Evolutionary conservation across 2,329 filamentous ascomycete genomes (phyloP), one percentile per base, ranked within the genome.

Genomic region (Aspergillus ochraceoroseus): DNA sequence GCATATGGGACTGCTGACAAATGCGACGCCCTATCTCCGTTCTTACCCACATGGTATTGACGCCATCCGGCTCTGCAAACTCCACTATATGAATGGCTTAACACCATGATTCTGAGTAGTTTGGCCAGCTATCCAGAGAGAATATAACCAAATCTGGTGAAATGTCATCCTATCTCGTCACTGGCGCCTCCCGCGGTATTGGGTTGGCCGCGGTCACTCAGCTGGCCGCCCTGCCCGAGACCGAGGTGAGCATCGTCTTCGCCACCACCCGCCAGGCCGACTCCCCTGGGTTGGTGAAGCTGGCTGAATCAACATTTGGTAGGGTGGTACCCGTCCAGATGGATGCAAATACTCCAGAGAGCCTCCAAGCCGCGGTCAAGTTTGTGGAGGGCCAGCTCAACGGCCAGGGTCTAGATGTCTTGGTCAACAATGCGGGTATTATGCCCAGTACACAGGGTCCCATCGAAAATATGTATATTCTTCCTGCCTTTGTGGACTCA

Each of bases 241-340:
- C 56, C 1, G 46, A 67, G 30, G 57, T 67, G 17, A 46, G 54
- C 32, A 59, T 56, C n/a, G 44, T 73, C 38, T 64, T 72, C 37
- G 66, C 69, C 2, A 53, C 64, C 1, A 55, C 62, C 3, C 64
- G 70, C 11, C 26, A 49, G 11, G 43, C 55, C 1, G 38, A 25
- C 6, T 48, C 43, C 2, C 5, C 25, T 7, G n/a, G 12, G 7
- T 48, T 73, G 2, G 44, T 63, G 9, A 48, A 63, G 29, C 44
- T 71, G 1, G 52, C 61, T 5, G 32, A 54, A 14, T 46, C 52
- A 3, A 61, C 61, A 2, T 27, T 50, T 3, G 61, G 57, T 7
- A 59, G 62, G 4, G 54, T 72, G 18, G 31, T 55, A 0, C 47
- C 62, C 14, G 44, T 71, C 18, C 47, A 54, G 14, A 52, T 70